These are phyloP conservation scores for Phytophthora ohioensis DNA, from an alignment of 352 stramenopile genomes.

Conservation along the genomic window DNA sequence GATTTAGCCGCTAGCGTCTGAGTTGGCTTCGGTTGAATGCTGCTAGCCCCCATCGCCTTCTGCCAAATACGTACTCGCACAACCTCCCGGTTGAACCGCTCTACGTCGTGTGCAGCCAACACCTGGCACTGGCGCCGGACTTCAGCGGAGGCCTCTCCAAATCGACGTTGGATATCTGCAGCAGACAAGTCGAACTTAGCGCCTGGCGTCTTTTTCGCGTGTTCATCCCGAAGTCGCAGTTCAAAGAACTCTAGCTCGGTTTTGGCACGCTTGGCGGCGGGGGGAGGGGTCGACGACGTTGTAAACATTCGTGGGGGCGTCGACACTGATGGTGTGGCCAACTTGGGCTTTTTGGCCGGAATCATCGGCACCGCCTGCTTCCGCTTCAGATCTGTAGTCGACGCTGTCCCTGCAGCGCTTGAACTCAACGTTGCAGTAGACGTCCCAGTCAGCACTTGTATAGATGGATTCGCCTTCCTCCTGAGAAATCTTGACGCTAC, in stretches of 20 bases:
- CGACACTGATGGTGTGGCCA: slow-evolving; percentile 3
- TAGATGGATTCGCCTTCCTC: slow-evolving; percentile 35
- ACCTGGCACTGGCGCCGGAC: slow-evolving; percentile 54
- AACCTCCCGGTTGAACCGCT: slow-evolving; percentile 70
- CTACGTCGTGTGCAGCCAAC: slow-evolving; percentile 54
- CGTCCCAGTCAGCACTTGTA: slow-evolving; percentile 1
- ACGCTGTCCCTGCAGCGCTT: background rate
- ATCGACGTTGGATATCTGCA: slow-evolving; percentile 45
- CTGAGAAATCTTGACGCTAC: slow-evolving; percentile 69
- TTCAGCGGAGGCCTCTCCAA: slow-evolving; percentile 34
- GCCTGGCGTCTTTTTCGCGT: background rate
- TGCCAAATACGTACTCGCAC: slow-evolving; percentile 69
- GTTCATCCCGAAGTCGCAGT: slow-evolving; percentile 34
- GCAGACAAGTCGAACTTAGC: slow-evolving; percentile 16
- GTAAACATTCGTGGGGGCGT: slow-evolving; percentile 35
- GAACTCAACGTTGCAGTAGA: background rate
- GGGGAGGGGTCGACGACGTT: slow-evolving; percentile 53
- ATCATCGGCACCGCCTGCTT: slow-evolving; percentile 20
- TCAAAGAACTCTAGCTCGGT: slow-evolving; percentile 57
- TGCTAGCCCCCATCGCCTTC: slow-evolving; percentile 49
- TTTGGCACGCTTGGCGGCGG: slow-evolving; percentile 39
- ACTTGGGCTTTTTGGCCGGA: slow-evolving; percentile 20
- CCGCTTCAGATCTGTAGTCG: slow-evolving; percentile 30
- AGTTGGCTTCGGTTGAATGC: slow-evolving; percentile 6
- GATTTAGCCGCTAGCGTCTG: background rate